Evolutionary conservation across 208 protist species (phyloP).

Genomic region (Leptomonas pyrrhocoris): DNA sequence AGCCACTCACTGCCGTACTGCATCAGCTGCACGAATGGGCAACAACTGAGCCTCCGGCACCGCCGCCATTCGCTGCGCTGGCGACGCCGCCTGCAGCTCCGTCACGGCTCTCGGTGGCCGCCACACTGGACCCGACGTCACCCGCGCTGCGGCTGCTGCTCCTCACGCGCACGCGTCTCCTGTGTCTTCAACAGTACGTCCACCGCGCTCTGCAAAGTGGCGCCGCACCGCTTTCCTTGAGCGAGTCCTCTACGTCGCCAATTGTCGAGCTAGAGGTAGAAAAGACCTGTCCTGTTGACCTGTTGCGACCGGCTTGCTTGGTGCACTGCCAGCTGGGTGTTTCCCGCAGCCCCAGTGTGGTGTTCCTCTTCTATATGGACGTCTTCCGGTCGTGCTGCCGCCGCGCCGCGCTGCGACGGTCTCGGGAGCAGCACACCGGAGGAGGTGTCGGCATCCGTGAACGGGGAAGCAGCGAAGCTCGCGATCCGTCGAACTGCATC

Average conservation of each 20-base stretch:
- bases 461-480: too few species aligned
- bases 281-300: neutral
- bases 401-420: neutral
- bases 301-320: constrained; percentile 40
- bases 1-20: constrained; percentile 10
- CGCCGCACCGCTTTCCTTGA: too few species aligned
- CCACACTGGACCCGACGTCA: neutral
- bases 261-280: neutral
- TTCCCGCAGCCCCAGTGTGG: constrained; percentile 76
- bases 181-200: neutral
- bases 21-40: constrained; percentile 19
- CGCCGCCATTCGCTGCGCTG: neutral
- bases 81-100: neutral
- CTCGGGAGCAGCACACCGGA: neutral
- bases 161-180: constrained; percentile 1
- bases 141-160: neutral
- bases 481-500: too few species aligned
- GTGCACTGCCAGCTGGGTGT: constrained; percentile 83
- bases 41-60: neutral
- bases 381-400: constrained; percentile 12
- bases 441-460: too few species aligned
- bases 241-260: neutral
- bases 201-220: neutral
- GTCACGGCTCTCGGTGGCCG: neutral
- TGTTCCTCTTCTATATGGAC: constrained; percentile 54